These are phyloP conservation scores for Tolypocladium album DNA, from an alignment of 2,329 filamentous ascomycete species.

Conservation along the genomic window DNA sequence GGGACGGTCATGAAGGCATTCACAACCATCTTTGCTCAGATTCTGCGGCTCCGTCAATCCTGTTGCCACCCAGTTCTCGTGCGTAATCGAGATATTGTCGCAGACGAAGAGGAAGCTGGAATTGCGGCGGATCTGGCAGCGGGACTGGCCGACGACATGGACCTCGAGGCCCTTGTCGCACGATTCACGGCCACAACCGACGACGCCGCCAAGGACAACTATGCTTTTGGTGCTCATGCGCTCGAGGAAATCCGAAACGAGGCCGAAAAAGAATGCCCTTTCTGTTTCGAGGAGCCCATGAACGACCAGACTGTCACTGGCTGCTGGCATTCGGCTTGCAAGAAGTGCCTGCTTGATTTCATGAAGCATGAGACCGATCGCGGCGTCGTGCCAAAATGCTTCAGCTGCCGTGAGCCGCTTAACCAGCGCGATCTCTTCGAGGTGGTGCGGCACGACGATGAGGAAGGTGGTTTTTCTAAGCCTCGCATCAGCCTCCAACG, in stretches of 20 bases:
- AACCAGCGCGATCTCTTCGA: constrained; percentile 83
- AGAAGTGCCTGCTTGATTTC: constrained; percentile 80
- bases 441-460: constrained; percentile 69
- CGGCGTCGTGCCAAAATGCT: constrained; percentile 68
- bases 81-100: constrained; percentile 71
- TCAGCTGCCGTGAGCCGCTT: constrained; percentile 79
- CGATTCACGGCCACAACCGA: constrained; percentile 66
- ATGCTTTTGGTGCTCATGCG: constrained; percentile 69
- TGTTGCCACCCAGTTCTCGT: constrained; percentile 91
- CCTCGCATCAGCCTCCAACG: constrained; percentile 50
- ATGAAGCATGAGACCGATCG: constrained; percentile 79
- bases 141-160: constrained; percentile 90
- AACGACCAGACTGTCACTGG: constrained; percentile 86
- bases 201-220: constrained; percentile 49
- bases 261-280: constrained; percentile 78
- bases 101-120: constrained; percentile 78
- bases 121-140: constrained; percentile 64
- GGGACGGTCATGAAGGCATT: constrained; percentile 93
- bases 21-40: constrained; percentile 95
- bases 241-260: constrained; percentile 87
- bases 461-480: constrained; percentile 32
- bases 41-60: constrained; percentile 80
- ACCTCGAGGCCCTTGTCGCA: constrained; percentile 74
- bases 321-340: constrained; percentile 97
- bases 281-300: constrained; percentile 95